These are phyloP conservation scores for Aspergillus viridinutans DNA, from an alignment of 2,329 filamentous ascomycete species.

Conservation along the genomic window DNA sequence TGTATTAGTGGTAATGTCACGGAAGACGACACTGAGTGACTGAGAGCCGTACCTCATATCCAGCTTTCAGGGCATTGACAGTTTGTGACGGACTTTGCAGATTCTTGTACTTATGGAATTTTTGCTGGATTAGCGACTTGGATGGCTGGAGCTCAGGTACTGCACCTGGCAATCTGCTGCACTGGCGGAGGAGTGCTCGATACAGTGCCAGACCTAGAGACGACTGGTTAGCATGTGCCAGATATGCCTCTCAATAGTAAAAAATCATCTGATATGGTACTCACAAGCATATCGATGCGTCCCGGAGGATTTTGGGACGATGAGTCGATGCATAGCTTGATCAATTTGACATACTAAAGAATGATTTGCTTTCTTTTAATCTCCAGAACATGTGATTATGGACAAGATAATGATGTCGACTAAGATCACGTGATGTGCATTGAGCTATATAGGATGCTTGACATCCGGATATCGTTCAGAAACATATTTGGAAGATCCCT, in stretches of 20 bases:
- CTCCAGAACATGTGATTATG: not conserved
- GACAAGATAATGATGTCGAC: not conserved
- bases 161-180: constrained; percentile 25
- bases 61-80: constrained; percentile 37
- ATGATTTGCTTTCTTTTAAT: not conserved
- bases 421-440: not conserved
- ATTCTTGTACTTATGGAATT: constrained; percentile 36
- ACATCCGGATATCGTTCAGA: not conserved
- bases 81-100: constrained; percentile 39
- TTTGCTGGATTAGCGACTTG: constrained; percentile 29
- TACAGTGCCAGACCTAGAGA: constrained; percentile 42
- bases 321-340: constrained; percentile 34
- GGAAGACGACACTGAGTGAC: not conserved
- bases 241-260: not conserved
- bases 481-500: not conserved
- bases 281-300: constrained; percentile 45
- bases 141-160: constrained; percentile 20
- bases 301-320: constrained; percentile 32
- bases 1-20: constrained; percentile 1
- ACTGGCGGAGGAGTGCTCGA: constrained; percentile 43
- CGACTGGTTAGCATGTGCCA: not conserved
- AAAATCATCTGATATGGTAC: constrained; percentile 7
- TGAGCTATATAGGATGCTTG: not conserved
- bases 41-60: constrained; percentile 34
- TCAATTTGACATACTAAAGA: not conserved